Percentiles rank a stretch among this genome's conserved stretches.
phyloP scores from a whole-genome alignment of 1,284 basidiomycete species.

The Hymenochaete sp. region DNA sequence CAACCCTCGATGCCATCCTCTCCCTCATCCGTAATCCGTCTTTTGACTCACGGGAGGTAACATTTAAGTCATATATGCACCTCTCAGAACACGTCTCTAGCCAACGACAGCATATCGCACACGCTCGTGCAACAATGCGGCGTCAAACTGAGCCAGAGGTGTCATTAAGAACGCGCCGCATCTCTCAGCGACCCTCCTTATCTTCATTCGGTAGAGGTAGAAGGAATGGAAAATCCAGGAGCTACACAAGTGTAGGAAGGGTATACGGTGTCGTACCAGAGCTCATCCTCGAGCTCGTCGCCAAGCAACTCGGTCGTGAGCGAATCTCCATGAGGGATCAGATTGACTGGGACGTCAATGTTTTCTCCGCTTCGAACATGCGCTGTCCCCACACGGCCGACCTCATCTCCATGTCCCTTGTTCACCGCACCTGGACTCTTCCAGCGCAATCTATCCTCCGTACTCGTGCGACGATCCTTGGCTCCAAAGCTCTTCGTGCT shows the following conservation, averaged over 20 bases:
- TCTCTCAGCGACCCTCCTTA: neutral
- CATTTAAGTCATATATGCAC: neutral
- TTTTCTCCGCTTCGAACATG: neutral
- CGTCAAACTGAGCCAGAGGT: too few species aligned
- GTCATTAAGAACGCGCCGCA: too few species aligned
- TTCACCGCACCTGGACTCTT: conserved; percentile 5
- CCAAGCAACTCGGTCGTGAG: neutral
- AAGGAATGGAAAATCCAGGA: neutral
- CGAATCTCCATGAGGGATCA: neutral
- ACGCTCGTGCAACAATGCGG: too few species aligned
- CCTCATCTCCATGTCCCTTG: conserved; percentile 1
- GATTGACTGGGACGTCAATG: conserved; percentile 2
- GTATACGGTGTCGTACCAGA: neutral
- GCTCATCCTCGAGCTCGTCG: conserved; percentile 1
- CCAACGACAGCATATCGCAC: conserved; percentile 1
- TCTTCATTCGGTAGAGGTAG: too few species aligned
- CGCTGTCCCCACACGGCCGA: conserved; percentile 1
- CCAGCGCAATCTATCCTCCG: neutral
- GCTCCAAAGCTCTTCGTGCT: neutral
- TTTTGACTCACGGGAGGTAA: neutral
- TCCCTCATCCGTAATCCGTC: neutral
- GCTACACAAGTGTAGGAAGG: neutral
- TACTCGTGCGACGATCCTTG: neutral
- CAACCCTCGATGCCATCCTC: neutral
- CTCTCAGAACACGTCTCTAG: conserved; percentile 1